phyloP scores from a whole-genome alignment of 768 basidiomycete genomes.

The Auriscalpium orientale region DNA sequence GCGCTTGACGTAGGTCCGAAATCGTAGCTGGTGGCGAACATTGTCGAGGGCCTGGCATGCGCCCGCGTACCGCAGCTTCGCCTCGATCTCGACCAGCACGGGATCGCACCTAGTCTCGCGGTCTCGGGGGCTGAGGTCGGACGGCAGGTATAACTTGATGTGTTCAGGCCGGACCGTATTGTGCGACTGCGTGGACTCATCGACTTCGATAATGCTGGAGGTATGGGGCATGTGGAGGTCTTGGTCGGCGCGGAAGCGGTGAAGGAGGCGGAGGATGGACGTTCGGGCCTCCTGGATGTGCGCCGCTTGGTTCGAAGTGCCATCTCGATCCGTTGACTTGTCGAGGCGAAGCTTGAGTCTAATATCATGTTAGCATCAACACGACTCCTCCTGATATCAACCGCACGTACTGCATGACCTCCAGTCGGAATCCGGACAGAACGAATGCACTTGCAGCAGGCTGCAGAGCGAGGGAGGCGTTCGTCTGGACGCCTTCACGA shows the following conservation, averaged over 20 bases:
- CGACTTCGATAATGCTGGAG: not conserved
- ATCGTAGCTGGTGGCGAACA: not conserved
- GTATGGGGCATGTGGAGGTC: not conserved
- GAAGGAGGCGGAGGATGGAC: not conserved
- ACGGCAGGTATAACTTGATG: not conserved
- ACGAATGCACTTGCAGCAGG: not conserved
- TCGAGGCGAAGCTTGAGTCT: not conserved
- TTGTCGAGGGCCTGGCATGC: not conserved
- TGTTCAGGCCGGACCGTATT: not conserved
- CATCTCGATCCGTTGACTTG: not conserved
- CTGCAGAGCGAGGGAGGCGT: not conserved
- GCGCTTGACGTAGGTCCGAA: not conserved
- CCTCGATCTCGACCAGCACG: not conserved
- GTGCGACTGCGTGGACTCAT: not conserved
- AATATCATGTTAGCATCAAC: not conserved
- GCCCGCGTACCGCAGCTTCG: not conserved
- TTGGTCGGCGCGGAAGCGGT: not conserved
- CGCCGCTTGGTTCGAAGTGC: not conserved
- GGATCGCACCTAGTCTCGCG: not conserved
- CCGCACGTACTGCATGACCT: not conserved
- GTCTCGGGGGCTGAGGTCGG: not conserved
- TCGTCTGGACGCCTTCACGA: not conserved
- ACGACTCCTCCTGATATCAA: not conserved
- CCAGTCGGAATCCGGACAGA: not conserved
- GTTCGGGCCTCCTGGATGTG: not conserved